These are phyloP conservation scores for Serendipita sp. DNA, from an alignment of 768 basidiomycete species.

Conservation along the genomic window DNA sequence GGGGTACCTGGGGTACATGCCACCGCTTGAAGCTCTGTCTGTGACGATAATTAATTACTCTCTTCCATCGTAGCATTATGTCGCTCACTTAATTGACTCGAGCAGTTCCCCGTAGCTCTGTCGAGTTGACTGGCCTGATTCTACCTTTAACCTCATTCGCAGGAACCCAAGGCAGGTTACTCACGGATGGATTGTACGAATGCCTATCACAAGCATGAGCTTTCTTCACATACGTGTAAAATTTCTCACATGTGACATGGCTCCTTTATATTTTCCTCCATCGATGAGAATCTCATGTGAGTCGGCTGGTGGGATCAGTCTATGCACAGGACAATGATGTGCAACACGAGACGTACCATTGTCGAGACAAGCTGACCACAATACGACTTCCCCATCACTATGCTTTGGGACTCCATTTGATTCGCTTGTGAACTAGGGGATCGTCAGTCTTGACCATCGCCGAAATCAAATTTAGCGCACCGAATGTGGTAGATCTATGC, in stretches of 20 bases:
- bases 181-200: background rate
- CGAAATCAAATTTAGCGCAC: background rate
- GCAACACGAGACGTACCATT: background rate
- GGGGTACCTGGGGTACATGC: background rate
- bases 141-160: too few relatives aligned
- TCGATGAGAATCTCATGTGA: background rate
- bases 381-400: conserved; percentile 6
- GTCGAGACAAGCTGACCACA: conserved; percentile 8
- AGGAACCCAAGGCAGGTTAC: background rate
- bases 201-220: background rate
- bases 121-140: background rate
- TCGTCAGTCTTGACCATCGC: background rate
- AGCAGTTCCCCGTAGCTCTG: background rate
- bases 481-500: background rate
- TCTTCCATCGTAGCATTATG: background rate
- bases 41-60: too few relatives aligned
- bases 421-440: background rate
- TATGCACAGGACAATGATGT: background rate
- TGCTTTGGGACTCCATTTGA: background rate
- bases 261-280: conserved; percentile 3
- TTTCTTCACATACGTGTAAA: background rate
- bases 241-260: conserved; percentile 3
- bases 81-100: background rate
- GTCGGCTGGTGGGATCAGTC: background rate
- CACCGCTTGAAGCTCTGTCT: background rate